Evolutionary conservation across 495 filamentous ascomycete genomes (phyloP).

Genomic region (Aspergillus avenaceus): DNA sequence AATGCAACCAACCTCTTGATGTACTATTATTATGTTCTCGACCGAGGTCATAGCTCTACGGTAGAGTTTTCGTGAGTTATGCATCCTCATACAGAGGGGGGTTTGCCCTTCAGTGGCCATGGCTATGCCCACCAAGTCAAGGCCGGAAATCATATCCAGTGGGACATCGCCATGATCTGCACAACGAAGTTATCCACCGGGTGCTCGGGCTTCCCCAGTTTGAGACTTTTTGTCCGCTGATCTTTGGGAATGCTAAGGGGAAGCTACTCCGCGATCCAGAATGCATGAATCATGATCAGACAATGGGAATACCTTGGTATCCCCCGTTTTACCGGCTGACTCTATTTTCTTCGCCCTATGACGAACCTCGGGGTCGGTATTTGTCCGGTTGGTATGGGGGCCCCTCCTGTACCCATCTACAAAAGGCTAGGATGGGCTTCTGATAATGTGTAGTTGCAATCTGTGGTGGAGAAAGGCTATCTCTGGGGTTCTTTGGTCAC

Average conservation of each 20-base stretch:
- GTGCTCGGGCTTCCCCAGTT: background rate
- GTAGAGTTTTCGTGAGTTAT: background rate
- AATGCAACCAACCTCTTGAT: background rate
- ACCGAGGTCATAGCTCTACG: background rate
- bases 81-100: background rate
- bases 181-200: background rate
- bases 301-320: constrained; percentile 1
- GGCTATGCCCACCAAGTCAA: background rate
- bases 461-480: background rate
- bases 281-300: constrained; percentile 11
- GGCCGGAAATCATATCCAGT: background rate
- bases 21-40: background rate
- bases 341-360: constrained; percentile 4
- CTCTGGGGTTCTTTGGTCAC: background rate
- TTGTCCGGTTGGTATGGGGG: constrained; percentile 18
- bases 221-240: background rate
- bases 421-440: constrained; percentile 8
- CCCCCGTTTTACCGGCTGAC: constrained; percentile 15
- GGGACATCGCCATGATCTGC: background rate
- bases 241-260: constrained; percentile 16
- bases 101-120: background rate
- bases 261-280: constrained; percentile 13
- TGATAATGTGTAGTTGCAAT: constrained; percentile 1
- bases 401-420: constrained; percentile 6
- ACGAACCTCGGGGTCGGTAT: constrained; percentile 8